Percentiles rank a stretch among this genome's conserved stretches.
phyloP scores from a whole-genome alignment of 306 rosid species.

The Cucurbita moschata region DNA sequence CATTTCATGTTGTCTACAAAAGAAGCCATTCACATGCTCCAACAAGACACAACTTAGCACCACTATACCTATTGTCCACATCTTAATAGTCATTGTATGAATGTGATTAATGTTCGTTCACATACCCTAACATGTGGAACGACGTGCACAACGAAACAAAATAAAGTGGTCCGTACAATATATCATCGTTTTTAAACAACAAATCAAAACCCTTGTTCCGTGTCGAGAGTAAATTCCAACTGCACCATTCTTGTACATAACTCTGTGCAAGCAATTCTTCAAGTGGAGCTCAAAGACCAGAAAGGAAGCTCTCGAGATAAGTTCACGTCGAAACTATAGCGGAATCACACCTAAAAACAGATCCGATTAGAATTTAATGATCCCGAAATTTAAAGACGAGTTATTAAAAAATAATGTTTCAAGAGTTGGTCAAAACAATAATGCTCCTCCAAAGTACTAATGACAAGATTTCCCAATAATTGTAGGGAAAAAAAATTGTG shows the following conservation, averaged over 20 bases:
- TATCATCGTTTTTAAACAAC: background rate
- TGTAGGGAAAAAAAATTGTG: background rate
- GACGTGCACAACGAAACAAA: background rate
- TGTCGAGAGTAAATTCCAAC: background rate
- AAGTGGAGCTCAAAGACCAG: too few species aligned
- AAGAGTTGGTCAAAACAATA: background rate
- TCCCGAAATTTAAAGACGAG: too few species aligned
- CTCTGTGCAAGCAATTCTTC: too few species aligned
- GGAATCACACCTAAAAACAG: too few species aligned
- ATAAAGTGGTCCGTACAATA: background rate
- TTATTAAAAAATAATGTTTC: too few species aligned
- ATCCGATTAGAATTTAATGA: too few species aligned
- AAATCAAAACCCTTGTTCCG: background rate
- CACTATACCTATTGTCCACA: background rate
- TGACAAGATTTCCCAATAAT: background rate
- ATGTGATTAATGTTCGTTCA: background rate
- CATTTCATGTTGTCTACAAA: background rate
- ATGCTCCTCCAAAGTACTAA: background rate
- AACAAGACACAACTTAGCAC: background rate
- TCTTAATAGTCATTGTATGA: background rate
- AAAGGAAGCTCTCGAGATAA: too few species aligned
- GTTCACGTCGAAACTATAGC: too few species aligned
- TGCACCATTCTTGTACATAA: background rate
- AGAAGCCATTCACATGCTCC: slow-evolving; percentile 6
- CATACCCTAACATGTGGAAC: background rate